Evolutionary conservation across 2,329 filamentous ascomycete genomes (phyloP).

Genomic region (Penicillium italicum): DNA sequence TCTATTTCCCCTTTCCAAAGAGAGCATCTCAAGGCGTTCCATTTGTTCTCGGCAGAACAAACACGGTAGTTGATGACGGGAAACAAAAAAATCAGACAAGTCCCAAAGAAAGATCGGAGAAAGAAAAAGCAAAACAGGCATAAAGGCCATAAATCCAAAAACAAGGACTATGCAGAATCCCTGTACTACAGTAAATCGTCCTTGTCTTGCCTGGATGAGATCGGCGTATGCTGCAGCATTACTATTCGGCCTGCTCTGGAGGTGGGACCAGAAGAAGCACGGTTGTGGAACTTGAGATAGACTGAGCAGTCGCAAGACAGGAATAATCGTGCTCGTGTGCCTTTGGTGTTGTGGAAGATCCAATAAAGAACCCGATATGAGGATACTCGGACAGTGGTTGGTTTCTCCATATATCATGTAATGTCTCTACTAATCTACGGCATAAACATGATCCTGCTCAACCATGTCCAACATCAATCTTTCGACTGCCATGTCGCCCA

Average conservation of each 20-base stretch:
- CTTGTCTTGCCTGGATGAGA: neutral
- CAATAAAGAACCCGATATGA: neutral
- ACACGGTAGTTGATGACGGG: neutral
- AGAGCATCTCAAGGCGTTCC: slow-evolving; percentile 1
- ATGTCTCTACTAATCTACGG: neutral
- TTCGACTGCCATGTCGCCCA: neutral
- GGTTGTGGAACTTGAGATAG: slow-evolving; percentile 1
- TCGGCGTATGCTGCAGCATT: neutral
- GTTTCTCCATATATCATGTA: neutral
- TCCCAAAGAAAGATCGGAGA: neutral
- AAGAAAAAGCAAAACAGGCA: slow-evolving; percentile 4
- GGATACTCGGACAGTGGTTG: neutral
- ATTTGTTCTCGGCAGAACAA: neutral
- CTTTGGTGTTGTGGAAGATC: neutral
- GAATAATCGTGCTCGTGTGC: neutral
- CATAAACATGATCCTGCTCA: neutral
- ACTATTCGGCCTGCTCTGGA: neutral
- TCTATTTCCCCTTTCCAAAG: neutral
- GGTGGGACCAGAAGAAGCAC: neutral
- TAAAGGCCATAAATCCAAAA: neutral
- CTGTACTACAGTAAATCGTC: neutral
- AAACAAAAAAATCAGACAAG: neutral
- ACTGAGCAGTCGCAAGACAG: neutral
- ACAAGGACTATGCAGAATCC: slow-evolving; percentile 1
- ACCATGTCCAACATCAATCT: neutral